These are phyloP conservation scores for Papilionanthe hybrid DNA, from an alignment of 116 monocot species.

Conservation along the genomic window DNA sequence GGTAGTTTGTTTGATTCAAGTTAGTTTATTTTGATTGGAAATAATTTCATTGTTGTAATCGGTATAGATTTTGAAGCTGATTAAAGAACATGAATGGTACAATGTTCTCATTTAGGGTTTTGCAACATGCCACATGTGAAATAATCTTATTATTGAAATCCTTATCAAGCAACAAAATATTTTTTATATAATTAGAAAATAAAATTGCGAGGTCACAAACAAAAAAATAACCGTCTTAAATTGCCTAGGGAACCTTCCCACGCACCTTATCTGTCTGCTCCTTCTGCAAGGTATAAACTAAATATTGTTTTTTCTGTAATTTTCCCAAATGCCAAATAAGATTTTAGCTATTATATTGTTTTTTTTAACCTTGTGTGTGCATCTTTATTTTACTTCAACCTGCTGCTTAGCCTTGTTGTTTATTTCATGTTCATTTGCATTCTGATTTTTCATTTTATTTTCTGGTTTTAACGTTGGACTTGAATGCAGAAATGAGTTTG, in stretches of 20 bases:
- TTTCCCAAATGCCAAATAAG: background rate
- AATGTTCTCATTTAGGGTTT: no score
- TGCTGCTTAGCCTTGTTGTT: background rate
- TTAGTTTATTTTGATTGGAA: no score
- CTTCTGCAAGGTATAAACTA: no score
- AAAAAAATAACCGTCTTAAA: no score
- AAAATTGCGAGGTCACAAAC: background rate
- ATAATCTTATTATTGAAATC: no score
- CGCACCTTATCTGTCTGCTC: no score
- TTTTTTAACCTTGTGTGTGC: background rate
- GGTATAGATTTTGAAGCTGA: no score
- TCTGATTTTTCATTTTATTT: background rate
- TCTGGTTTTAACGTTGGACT: background rate
- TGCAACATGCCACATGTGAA: no score
- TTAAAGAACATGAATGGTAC: no score
- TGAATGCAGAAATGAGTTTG: conserved; percentile 76
- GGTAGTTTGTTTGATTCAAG: no score
- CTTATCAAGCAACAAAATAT: background rate
- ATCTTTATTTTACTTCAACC: background rate
- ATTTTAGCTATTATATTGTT: background rate
- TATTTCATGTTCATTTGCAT: background rate
- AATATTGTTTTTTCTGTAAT: background rate
- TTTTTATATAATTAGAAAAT: background rate
- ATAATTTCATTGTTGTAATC: no score
- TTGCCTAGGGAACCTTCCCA: no score